Percentiles rank a stretch among this genome's conserved stretches.
These are phyloP conservation scores for Colletotrichum navitas DNA, from an alignment of 2,329 filamentous ascomycete genomes.

Conservation along the genomic window DNA sequence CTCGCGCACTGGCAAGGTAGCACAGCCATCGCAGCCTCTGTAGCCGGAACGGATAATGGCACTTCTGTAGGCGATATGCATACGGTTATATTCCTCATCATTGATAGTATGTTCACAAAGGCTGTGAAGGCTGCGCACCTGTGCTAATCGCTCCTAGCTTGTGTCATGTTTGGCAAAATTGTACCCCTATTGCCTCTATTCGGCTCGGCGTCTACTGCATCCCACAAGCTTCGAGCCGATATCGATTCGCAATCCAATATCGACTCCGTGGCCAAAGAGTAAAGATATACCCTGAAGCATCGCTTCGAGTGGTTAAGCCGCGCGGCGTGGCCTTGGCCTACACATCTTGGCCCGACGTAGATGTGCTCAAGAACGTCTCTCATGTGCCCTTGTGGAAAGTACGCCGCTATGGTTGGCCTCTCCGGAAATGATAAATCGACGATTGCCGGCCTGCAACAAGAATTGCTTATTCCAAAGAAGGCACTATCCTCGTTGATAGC, in stretches of 20 bases:
- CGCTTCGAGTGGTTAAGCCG: constrained; percentile 60
- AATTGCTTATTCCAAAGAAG: constrained; percentile 68
- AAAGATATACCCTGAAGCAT: constrained; percentile 60
- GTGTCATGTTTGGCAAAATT: constrained; percentile 72
- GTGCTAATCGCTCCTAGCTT: constrained; percentile 55
- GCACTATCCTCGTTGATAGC: constrained; percentile 62
- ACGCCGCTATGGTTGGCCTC: constrained; percentile 69
- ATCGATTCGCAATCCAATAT: constrained; percentile 64
- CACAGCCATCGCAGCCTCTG: constrained; percentile 58
- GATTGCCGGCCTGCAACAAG: constrained; percentile 67
- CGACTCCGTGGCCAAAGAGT: constrained; percentile 55
- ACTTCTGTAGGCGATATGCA: constrained; percentile 65
- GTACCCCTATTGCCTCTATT: constrained; percentile 74
- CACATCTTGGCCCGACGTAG: constrained; percentile 46
- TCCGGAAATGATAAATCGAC: constrained; percentile 71
- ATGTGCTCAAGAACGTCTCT: constrained; percentile 59
- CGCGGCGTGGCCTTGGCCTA: constrained; percentile 60
- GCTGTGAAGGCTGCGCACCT: constrained; percentile 53
- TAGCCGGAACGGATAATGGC: constrained; percentile 50
- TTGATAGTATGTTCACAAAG: constrained; percentile 61
- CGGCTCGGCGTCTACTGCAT: constrained; percentile 68
- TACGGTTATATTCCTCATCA: constrained; percentile 73
- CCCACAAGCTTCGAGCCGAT: constrained; percentile 68
- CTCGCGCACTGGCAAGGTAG: constrained; percentile 78
- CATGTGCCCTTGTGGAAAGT: constrained; percentile 61